Evolutionary conservation across 495 filamentous ascomycete genomes (phyloP).

Genomic region (Chaetomium fimeti): DNA sequence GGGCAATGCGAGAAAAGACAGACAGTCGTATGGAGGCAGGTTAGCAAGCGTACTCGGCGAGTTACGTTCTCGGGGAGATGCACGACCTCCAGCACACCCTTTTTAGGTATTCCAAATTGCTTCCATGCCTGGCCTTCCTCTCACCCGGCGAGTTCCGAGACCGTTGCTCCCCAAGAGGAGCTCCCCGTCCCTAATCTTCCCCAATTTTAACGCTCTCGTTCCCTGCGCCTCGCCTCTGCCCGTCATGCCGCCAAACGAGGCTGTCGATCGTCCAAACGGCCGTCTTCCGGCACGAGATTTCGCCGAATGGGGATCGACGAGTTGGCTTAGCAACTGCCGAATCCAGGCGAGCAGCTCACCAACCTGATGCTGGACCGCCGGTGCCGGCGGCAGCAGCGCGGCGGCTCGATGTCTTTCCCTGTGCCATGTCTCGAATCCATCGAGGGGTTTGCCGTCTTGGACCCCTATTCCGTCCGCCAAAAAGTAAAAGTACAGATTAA

Average conservation of each 20-base stretch:
- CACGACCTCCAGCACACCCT: no score
- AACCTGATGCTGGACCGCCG: not conserved
- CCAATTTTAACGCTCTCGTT: not conserved
- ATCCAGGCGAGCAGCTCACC: not conserved
- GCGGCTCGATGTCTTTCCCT: not conserved
- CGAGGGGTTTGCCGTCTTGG: not conserved
- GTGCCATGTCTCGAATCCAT: not conserved
- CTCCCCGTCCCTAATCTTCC: not conserved
- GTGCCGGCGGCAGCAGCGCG: no score
- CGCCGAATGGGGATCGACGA: slow-evolving; percentile 11
- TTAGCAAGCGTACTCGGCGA: no score
- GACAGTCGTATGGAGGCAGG: no score
- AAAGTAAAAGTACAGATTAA: no score
- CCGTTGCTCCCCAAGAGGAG: not conserved
- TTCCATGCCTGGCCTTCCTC: not conserved
- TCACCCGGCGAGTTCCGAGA: not conserved
- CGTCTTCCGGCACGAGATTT: not conserved
- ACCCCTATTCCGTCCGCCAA: no score
- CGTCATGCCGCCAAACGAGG: not conserved
- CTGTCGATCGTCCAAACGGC: not conserved
- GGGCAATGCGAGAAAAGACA: not conserved
- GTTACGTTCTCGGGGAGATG: no score
- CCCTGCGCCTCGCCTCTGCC: not conserved
- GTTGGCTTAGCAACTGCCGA: slow-evolving; percentile 3
- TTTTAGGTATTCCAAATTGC: no score